These are phyloP conservation scores for Chlamydomonas incerta DNA, from an alignment of 139 green algal species.

Conservation along the genomic window DNA sequence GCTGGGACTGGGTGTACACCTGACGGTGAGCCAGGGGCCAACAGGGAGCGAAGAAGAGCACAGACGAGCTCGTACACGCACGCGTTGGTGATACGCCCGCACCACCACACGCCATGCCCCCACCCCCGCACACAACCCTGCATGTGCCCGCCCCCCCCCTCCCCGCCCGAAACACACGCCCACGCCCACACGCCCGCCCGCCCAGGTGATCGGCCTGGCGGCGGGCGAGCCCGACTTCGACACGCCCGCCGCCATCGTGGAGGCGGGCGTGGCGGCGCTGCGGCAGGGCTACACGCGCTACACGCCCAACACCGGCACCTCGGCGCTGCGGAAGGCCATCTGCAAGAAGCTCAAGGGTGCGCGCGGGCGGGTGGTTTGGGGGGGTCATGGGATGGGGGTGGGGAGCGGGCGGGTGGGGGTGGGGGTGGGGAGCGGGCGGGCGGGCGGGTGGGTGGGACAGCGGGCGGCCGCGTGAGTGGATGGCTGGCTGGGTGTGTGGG, in stretches of 20 bases:
- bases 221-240: conserved; percentile 98
- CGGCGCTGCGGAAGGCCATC: conserved; percentile 84
- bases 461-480: too few relatives aligned
- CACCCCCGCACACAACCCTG: too few relatives aligned
- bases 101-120: too few relatives aligned
- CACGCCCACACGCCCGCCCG: neutral
- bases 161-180: neutral
- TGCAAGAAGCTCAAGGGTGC: conserved; percentile 85
- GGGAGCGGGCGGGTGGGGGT: neutral
- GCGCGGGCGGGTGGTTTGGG: neutral
- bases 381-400: too few relatives aligned
- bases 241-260: conserved; percentile 84
- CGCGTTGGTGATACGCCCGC: too few relatives aligned
- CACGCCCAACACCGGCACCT: conserved; percentile 93
- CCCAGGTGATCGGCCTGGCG: conserved; percentile 89
- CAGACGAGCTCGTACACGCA: too few relatives aligned
- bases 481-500: neutral
- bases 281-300: conserved; percentile 90
- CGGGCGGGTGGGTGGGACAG: too few relatives aligned
- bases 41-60: too few relatives aligned
- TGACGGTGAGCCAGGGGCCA: too few relatives aligned
- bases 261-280: conserved; percentile 87
- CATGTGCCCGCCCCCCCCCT: neutral
- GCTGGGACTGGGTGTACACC: too few relatives aligned
- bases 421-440: neutral